These are phyloP conservation scores for Camelina laxa DNA, from an alignment of 345 rosid genomes.

Conservation along the genomic window DNA sequence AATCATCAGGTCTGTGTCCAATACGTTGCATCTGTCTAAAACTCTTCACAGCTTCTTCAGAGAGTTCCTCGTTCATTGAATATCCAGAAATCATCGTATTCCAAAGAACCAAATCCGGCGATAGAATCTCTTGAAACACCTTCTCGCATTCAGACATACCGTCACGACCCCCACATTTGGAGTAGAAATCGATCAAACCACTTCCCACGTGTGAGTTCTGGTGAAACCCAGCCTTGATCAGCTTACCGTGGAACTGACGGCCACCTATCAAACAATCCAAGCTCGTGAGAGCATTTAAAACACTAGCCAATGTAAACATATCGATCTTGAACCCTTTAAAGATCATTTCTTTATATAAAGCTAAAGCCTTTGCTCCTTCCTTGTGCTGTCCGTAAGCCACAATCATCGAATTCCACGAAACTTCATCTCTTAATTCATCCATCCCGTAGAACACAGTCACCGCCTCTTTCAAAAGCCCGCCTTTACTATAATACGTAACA, in stretches of 20 bases:
- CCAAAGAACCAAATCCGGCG: conserved; percentile 83
- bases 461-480: conserved; percentile 69
- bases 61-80: conserved; percentile 65
- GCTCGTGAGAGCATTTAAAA: conserved; percentile 74
- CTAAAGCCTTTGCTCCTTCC: conserved; percentile 68
- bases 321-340: conserved; percentile 60
- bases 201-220: conserved; percentile 81
- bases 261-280: conserved; percentile 67
- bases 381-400: conserved; percentile 86
- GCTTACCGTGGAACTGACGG: conserved; percentile 70
- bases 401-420: conserved; percentile 95
- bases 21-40: conserved; percentile 62
- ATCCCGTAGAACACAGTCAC: conserved; percentile 60
- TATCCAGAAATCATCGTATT: conserved; percentile 92
- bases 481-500: conserved; percentile 67
- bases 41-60: conserved; percentile 70
- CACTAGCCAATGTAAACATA: conserved; percentile 82
- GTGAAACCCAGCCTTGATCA: conserved; percentile 73
- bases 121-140: conserved; percentile 68
- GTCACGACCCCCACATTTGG: conserved; percentile 62
- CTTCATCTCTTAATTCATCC: conserved; percentile 69
- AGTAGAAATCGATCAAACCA: conserved; percentile 86
- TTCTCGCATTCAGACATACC: conserved; percentile 61
- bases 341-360: conserved; percentile 70
- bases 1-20: conserved; percentile 81